Percentiles rank a stretch among this genome's conserved stretches.
phyloP scores from a whole-genome alignment of 108 stramenopile genomes.

The Bacterosira constricta region DNA sequence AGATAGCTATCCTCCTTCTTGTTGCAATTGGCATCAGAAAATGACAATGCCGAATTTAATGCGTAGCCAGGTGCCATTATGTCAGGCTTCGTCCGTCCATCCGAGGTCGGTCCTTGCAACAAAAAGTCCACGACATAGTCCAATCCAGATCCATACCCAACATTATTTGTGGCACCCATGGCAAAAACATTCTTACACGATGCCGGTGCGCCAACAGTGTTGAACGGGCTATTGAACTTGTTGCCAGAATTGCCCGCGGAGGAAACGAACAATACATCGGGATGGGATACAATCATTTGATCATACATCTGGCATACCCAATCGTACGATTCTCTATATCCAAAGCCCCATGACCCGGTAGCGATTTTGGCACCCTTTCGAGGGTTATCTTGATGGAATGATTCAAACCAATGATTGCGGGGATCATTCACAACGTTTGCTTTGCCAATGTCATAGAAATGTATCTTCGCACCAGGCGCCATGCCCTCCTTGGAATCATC shows the following conservation, averaged over 20 bases:
- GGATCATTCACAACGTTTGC: slow-evolving; percentile 23
- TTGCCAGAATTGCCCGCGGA: slow-evolving; percentile 72
- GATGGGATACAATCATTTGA: slow-evolving; percentile 18
- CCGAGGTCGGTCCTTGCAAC: slow-evolving; percentile 62
- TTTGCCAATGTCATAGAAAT: slow-evolving; percentile 50
- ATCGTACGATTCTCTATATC: slow-evolving; percentile 20
- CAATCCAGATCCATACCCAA: slow-evolving; percentile 15
- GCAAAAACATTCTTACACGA: slow-evolving; percentile 67
- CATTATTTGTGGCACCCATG: slow-evolving; percentile 60
- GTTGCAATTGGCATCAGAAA: slow-evolving; percentile 12
- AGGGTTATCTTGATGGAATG: slow-evolving; percentile 6
- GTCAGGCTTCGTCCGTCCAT: slow-evolving; percentile 79
- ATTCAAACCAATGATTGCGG: slow-evolving; percentile 16
- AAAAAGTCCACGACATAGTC: slow-evolving; percentile 59
- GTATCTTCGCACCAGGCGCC: slow-evolving; percentile 41
- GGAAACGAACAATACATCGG: slow-evolving; percentile 57
- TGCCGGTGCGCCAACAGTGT: slow-evolving; percentile 61
- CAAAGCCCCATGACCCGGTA: slow-evolving; percentile 28
- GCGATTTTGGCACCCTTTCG: slow-evolving; percentile 22
- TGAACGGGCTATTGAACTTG: slow-evolving; percentile 20
- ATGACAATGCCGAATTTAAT: slow-evolving; percentile 52
- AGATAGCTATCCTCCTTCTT: slow-evolving; percentile 13
- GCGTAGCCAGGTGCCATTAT: slow-evolving; percentile 70
- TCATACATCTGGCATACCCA: slow-evolving; percentile 28
- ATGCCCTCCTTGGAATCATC: slow-evolving; percentile 36